Conservation (phyloP, 2,329 filamentous ascomycete genomes). For the Penicillium sp. region DNA sequence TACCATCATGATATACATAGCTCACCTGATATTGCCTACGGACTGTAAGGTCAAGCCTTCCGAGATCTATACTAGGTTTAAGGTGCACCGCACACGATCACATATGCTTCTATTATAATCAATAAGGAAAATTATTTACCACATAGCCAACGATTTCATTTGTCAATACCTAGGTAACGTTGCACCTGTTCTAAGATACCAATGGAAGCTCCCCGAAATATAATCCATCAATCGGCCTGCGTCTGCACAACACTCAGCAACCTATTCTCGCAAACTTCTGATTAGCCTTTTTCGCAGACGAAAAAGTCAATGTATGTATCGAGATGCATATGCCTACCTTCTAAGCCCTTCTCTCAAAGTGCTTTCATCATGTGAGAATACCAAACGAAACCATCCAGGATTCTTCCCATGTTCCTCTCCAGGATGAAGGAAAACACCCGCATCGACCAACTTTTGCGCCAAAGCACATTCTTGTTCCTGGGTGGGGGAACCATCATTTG, state of each 20-base stretch:
- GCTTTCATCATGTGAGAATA: conserved; percentile 46
- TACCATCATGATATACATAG: no score
- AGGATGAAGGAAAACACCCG: conserved; percentile 54
- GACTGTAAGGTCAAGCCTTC: no score
- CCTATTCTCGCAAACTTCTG: not conserved
- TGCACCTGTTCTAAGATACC: no score
- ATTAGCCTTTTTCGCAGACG: not conserved
- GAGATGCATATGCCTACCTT: conserved; percentile 21
- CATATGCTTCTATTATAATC: no score
- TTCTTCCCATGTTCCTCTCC: conserved; percentile 47
- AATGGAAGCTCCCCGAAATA: no score
- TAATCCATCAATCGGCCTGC: not conserved
- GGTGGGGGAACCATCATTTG: conserved; percentile 8
- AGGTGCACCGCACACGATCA: no score
- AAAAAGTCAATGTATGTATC: not conserved
- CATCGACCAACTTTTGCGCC: conserved; percentile 45
- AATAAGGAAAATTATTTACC: no score
- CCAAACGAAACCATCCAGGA: conserved; percentile 56
- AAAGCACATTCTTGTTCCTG: conserved; percentile 47
- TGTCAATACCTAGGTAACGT: no score
- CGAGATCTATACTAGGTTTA: no score
- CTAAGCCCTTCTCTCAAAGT: conserved; percentile 37
- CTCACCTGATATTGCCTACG: no score
- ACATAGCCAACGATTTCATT: no score
- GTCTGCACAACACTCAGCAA: not conserved